Base-by-base conservation (phyloP, 2,329 filamentous ascomycete genomes). In the Chaetomiaceae sp. region DNA sequence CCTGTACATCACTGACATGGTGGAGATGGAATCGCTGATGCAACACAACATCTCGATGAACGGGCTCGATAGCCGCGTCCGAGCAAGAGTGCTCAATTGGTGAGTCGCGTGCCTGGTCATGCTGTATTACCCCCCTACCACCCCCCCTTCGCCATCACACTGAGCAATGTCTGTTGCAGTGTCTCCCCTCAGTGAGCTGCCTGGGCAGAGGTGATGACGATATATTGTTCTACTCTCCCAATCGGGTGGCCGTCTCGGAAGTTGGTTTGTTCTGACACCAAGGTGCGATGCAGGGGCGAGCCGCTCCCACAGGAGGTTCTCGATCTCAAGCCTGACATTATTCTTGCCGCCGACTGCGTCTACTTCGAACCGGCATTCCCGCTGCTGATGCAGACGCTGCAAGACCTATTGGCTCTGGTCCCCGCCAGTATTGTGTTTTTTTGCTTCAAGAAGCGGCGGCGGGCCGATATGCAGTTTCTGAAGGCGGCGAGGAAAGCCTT, bases 311-410 rank as follows among this genome's bases (percentile, higher is more conserved):
- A 73, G 37, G 69, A 73, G 38, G 73, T 86, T 38, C 61, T 76
- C 48, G 70, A 76, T 50, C 75, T 76, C 61, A 80, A 80, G 57
- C 89, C 90, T 16, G 84, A 91, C 63, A 76, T 96, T 51, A 84
- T 99, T 51, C 79, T 97, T n/a, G 94, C 94, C 3, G 92, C 91
- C 36, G 94, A 97, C 69, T 97, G 92, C 71, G 90, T 96, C 44
- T 99, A 97, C 74, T 95, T 95, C 69, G 94, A 97, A 70, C 90
- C 92, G 2, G 89, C 94, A 1, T 97, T 97, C 66, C 91, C 92
- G 27, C 76, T 96, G 30, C 78, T 99, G 42, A 79, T 94, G 65
- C 74, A 83, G 58, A 97, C 92, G 5, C 73, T 97, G 59, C 75
- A 80, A 54, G 83, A 88, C 58, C 75, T 96, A 43, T 76, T 96